Evolutionary conservation across 495 filamentous ascomycete genomes (phyloP).

Genomic region (Clavariopsis aquatica): DNA sequence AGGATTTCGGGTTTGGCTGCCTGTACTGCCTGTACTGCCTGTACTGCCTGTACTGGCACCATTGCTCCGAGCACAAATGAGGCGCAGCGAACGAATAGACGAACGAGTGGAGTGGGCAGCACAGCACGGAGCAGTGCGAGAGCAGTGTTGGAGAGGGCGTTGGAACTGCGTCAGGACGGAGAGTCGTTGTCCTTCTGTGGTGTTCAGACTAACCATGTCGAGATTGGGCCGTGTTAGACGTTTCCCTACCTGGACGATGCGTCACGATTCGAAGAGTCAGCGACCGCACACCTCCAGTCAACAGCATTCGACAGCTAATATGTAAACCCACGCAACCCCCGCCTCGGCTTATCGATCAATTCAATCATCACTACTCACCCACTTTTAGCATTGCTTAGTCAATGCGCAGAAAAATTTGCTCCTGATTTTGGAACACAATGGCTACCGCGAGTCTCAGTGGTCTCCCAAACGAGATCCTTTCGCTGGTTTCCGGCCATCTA

Average conservation of each 20-base stretch:
- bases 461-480: slow-evolving; percentile 65
- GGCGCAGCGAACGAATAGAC: slow-evolving; percentile 1
- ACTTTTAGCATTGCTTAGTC: neutral
- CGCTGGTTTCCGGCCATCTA: slow-evolving; percentile 56
- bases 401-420: neutral
- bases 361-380: neutral
- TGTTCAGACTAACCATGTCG: no score
- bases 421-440: neutral
- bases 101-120: neutral
- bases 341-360: neutral
- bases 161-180: no score
- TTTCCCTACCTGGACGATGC: neutral
- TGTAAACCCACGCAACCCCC: neutral
- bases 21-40: no score
- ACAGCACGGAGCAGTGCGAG: neutral
- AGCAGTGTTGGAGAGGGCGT: no score
- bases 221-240: neutral
- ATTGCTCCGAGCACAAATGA: slow-evolving; percentile 3
- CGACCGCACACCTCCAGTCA: neutral
- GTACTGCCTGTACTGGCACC: no score
- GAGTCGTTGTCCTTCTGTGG: no score
- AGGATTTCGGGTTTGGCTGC: neutral
- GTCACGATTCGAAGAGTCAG: neutral
- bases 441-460: slow-evolving; percentile 43
- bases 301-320: neutral